Evolutionary conservation across 2,329 filamentous ascomycete species (phyloP).

Genomic region (Colletotrichum brevisporum): DNA sequence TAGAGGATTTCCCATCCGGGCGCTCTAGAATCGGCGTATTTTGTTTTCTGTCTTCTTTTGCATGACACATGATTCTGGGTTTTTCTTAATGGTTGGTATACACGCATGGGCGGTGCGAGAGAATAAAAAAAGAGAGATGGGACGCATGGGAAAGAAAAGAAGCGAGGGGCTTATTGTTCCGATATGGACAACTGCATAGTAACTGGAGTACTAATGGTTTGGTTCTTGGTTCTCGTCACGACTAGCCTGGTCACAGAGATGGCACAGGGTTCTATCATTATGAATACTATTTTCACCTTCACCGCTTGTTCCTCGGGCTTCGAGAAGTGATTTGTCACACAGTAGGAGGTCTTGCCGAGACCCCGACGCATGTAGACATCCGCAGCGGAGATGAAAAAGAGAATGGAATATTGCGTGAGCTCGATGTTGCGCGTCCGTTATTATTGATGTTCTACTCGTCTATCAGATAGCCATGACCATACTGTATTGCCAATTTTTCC

Average conservation of each 20-base stretch:
- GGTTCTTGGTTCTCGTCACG: constrained; percentile 14
- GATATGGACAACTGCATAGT: constrained; percentile 25
- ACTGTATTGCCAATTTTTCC: no score
- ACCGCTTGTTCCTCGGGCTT: background rate
- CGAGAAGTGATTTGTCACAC: background rate
- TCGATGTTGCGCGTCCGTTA: no score
- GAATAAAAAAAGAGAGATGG: constrained; percentile 9
- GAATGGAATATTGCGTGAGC: no score
- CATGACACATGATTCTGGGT: constrained; percentile 22
- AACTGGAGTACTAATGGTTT: constrained; percentile 33
- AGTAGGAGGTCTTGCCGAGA: no score
- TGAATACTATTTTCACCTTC: constrained; percentile 11
- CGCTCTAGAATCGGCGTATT: constrained; percentile 1
- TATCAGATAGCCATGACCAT: no score
- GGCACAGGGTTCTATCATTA: constrained; percentile 23
- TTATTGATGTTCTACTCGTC: no score
- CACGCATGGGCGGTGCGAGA: constrained; percentile 25
- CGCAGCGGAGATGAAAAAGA: no score
- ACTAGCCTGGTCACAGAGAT: constrained; percentile 22
- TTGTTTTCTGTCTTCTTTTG: background rate
- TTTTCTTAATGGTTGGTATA: constrained; percentile 23
- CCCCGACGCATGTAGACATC: no score
- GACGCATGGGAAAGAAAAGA: constrained; percentile 22
- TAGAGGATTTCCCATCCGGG: constrained; percentile 1
- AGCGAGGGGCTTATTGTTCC: constrained; percentile 1